Evolutionary conservation across 2,329 filamentous ascomycete species (phyloP).

Genomic region (Colletotrichum musicola): DNA sequence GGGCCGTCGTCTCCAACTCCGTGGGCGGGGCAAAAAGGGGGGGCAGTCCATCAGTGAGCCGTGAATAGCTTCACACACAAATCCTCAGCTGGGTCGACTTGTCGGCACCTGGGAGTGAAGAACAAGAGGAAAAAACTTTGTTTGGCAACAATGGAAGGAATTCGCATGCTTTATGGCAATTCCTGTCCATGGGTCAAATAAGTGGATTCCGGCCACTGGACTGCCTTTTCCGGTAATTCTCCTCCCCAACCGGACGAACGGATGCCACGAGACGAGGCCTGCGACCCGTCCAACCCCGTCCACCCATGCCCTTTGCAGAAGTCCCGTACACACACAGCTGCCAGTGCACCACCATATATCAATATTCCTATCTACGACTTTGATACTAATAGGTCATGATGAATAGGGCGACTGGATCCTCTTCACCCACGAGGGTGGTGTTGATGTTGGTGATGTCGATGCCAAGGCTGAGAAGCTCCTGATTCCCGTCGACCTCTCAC

Average conservation of each 20-base stretch:
- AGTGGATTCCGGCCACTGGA: slow-evolving; percentile 37
- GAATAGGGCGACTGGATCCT: slow-evolving; percentile 97
- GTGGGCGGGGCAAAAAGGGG: slow-evolving; percentile 12
- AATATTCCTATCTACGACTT: not conserved
- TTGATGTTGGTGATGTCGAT: slow-evolving; percentile 99
- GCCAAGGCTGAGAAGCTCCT: slow-evolving; percentile 99
- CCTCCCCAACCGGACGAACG: slow-evolving; percentile 52
- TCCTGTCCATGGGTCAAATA: slow-evolving; percentile 38
- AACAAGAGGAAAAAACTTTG: slow-evolving; percentile 20
- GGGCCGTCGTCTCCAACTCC: slow-evolving; percentile 18
- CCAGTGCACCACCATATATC: not conserved
- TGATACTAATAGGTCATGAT: slow-evolving; percentile 32
- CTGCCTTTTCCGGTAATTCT: slow-evolving; percentile 43
- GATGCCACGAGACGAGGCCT: slow-evolving; percentile 50
- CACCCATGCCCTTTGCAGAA: slow-evolving; percentile 29
- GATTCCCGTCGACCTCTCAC: slow-evolving; percentile 92
- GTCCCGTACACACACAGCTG: slow-evolving; percentile 20
- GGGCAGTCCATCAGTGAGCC: slow-evolving; percentile 32
- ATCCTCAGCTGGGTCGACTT: slow-evolving; percentile 23
- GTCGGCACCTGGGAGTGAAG: slow-evolving; percentile 11
- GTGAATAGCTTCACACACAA: slow-evolving; percentile 22
- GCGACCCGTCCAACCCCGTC: slow-evolving; percentile 27
- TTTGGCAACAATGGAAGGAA: slow-evolving; percentile 31
- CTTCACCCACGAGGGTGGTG: slow-evolving; percentile 99
- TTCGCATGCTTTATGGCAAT: slow-evolving; percentile 38